These are phyloP conservation scores for Oxyria digyna DNA, from an alignment of 148 eudicot species.

Conservation along the genomic window DNA sequence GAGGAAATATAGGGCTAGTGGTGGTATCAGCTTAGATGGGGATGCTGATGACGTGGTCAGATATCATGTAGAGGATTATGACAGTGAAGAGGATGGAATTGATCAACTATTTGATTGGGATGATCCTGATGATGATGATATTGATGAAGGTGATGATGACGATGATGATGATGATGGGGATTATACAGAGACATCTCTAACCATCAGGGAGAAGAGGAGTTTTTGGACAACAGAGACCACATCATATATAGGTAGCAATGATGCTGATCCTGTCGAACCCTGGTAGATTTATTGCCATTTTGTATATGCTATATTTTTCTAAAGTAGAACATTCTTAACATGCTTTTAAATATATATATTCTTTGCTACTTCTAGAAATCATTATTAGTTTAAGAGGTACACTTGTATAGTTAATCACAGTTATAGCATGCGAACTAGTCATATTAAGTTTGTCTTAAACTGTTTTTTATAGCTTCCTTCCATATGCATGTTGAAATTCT, in stretches of 20 bases:
- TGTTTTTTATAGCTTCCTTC: too few relatives aligned
- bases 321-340: not conserved
- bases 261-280: conserved; percentile 24
- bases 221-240: conserved; percentile 41
- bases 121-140: conserved; percentile 26
- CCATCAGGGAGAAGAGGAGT: conserved; percentile 15
- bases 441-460: not conserved
- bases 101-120: conserved; percentile 44
- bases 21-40: not conserved
- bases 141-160: conserved; percentile 20
- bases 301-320: not conserved
- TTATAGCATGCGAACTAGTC: not conserved
- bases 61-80: not conserved
- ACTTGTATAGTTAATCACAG: not conserved
- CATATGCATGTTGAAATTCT: too few relatives aligned
- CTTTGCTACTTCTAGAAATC: conserved; percentile 1
- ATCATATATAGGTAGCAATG: conserved; percentile 6
- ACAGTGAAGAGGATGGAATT: conserved; percentile 32
- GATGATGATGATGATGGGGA: conserved; percentile 10
- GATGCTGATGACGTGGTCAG: not conserved
- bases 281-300: conserved; percentile 32
- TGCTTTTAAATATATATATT: not conserved
- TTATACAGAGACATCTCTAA: conserved; percentile 10
- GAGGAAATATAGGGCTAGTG: conserved; percentile 18
- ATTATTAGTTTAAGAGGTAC: not conserved